Evolutionary conservation across 2,329 filamentous ascomycete genomes (phyloP), one percentile per base, ranked within the genome.

Genomic region (Lecanosticta acicola): DNA sequence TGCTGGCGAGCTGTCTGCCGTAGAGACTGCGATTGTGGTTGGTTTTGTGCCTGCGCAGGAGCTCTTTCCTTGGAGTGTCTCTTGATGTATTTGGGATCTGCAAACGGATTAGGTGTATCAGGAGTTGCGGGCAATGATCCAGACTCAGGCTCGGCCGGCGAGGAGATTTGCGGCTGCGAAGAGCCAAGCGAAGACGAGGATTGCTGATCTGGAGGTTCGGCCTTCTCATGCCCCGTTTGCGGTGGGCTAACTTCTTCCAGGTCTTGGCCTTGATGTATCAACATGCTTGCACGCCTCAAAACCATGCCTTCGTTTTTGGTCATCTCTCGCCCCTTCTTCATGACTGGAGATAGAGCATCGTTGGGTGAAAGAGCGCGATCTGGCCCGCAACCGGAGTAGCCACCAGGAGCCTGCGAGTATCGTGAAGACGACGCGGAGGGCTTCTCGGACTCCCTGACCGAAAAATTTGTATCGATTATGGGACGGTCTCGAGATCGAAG

Each of bases 231-330:
- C 9, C 39, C 21, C 8, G n/a, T 48, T 10, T 24, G 41, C 7
- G 46, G 37, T 14, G 41, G 41, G 19, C 41, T 40, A 38, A 52
- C 41, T 3, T 54, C 48, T 17, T 57, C 55, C 7, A 59, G 51
- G n/a, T 53, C 50, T 11, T 57, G 50, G 16, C 58, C 52, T 2
- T 43, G 45, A n/a, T 58, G 51, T 20, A 53, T 56, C 50, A 63
- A 40, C 32, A 59, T 59, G 41, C 62, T 65, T 3, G 59, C 60
- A 32, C 61, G 50, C n/a, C 61, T 51, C 9, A 65, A 49, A 7
- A 52, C 55, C 57, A 58, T 59, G 33, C 60, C 62, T 48, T 65
- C 62, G 29, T 49, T 58, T 10, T 53, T 45, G 29, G 51, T 57
- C 59, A 63, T 60, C 39, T 60, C 55, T 16, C 59, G 48, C 18